Base-by-base conservation (phyloP, 2,329 filamentous ascomycete species). In the Onygenales sp. region DNA sequence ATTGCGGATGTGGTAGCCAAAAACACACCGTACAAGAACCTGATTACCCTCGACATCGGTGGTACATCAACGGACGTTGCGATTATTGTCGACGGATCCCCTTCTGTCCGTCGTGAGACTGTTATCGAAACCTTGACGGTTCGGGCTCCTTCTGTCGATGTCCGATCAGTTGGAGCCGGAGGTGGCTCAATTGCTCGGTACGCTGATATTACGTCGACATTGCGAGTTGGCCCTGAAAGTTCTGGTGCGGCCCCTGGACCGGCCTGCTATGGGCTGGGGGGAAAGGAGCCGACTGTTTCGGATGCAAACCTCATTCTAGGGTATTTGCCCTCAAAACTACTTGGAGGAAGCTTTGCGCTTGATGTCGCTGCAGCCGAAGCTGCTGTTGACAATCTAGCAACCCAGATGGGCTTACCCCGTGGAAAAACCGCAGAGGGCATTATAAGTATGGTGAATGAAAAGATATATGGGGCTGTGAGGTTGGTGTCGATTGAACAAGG, bases 401-500 rank as follows among this genome's bases (percentile, higher is more conserved):
- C 67, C 8, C 70, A 74, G 50, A 76, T 78, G 70, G 69, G 67
- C n/a, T 66, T 77, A 17, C 62, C 68, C 1, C 60, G 67, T 1
- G 64, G 65, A 1, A 63, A 74, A 34, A 70, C 74, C 0, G 76
- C 76, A 0, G 73, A 77, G 59, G 74, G 73, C 31, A 77, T 77
- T 43, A 70, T 78, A 47, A 69, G 75, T 45, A 58, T 78, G 2
- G 71, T 75, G 37, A 77, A 78, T 51, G 76, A 78, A 58, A 73
- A 73, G 6, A 78, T 78, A 68, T 74, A 77, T 53, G 75, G 76
- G 3, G 76, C 76, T 10, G 62, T 78, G 32, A 69, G 76, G 42
- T 63, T 77, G 3, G 75, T 78, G 0, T 77, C 76, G 1, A 72
- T 78, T 4, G 76, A 78, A 57, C 75, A 77, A 59, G 76, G 76